Evolutionary conservation across 2,329 filamentous ascomycete genomes (phyloP).

Genomic region (Nemania serpens): DNA sequence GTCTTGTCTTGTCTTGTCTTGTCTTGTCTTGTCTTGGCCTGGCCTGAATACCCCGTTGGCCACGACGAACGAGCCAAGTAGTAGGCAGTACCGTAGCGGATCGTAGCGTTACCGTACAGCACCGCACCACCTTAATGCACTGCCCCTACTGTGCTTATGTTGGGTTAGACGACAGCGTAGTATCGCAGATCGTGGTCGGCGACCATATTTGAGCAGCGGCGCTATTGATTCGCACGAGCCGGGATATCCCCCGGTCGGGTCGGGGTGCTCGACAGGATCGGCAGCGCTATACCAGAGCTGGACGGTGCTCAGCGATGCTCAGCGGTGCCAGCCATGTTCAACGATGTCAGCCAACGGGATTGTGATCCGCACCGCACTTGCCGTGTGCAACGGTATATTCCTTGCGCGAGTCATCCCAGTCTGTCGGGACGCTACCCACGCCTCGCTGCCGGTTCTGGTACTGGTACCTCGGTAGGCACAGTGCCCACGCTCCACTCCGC

Average conservation of each 20-base stretch:
- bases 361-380: constrained; percentile 31
- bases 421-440: constrained; percentile 29
- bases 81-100: not conserved
- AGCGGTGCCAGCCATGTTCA: constrained; percentile 19
- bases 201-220: constrained; percentile 26
- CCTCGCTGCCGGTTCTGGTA: not conserved
- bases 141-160: not conserved
- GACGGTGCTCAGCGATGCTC: constrained; percentile 11
- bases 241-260: constrained; percentile 14
- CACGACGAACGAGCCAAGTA: constrained; percentile 5
- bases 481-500: not conserved
- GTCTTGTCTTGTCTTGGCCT: too few species aligned
- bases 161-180: constrained; percentile 24
- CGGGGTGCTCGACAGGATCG: constrained; percentile 21
- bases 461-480: not conserved
- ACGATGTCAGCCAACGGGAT: constrained; percentile 31
- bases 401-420: constrained; percentile 35
- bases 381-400: constrained; percentile 30
- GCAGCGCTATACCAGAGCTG: constrained; percentile 20
- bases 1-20: too few species aligned
- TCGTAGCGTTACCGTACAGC: not conserved
- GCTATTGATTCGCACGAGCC: constrained; percentile 27
- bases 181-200: constrained; percentile 27
- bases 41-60: too few species aligned
- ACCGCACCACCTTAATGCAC: not conserved